Evolutionary conservation across 2,329 filamentous ascomycete species (phyloP).

Genomic region (Periconia sp.): DNA sequence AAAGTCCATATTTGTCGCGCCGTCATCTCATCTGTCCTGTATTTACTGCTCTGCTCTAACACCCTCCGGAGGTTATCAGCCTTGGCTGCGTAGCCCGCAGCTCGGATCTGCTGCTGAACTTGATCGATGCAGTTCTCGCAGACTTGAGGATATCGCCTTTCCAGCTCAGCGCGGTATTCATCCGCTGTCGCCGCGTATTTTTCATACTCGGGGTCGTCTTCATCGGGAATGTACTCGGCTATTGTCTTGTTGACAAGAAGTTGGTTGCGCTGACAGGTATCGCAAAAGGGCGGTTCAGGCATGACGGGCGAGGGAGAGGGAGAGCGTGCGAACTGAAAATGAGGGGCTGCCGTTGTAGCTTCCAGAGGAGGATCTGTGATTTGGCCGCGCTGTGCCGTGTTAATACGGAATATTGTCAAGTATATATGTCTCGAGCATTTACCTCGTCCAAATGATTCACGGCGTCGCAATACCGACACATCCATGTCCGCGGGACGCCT

Average conservation of each 20-base stretch:
- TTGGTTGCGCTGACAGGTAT: conserved; percentile 87
- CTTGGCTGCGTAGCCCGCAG: conserved; percentile 80
- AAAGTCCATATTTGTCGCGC: conserved; percentile 52
- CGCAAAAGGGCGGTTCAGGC: conserved; percentile 66
- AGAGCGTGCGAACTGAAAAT: conserved; percentile 28
- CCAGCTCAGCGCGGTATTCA: conserved; percentile 73
- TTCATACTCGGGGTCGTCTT: conserved; percentile 70
- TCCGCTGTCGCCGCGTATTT: conserved; percentile 73
- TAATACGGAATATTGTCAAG: conserved; percentile 1
- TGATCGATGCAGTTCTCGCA: conserved; percentile 80
- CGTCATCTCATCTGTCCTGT: conserved; percentile 22
- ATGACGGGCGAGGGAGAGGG: conserved; percentile 35
- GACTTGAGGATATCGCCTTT: conserved; percentile 86
- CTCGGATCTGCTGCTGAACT: conserved; percentile 72
- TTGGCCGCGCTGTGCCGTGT: conserved; percentile 71
- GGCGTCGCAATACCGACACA: conserved; percentile 73
- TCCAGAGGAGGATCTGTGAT: conserved; percentile 83
- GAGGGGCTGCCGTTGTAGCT: conserved; percentile 40
- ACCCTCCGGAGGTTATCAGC: conserved; percentile 79
- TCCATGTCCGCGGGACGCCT: conserved; percentile 29
- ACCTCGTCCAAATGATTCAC: conserved; percentile 91
- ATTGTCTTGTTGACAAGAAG: conserved; percentile 77
- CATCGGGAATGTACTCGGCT: conserved; percentile 76
- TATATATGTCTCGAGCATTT: conserved; percentile 21
- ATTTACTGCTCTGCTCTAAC: conserved; percentile 64